Percentiles rank a stretch among this genome's conserved stretches.
Evolutionary conservation across 1,284 basidiomycete species (phyloP).

Genomic region (Mycosarcoma maydis): DNA sequence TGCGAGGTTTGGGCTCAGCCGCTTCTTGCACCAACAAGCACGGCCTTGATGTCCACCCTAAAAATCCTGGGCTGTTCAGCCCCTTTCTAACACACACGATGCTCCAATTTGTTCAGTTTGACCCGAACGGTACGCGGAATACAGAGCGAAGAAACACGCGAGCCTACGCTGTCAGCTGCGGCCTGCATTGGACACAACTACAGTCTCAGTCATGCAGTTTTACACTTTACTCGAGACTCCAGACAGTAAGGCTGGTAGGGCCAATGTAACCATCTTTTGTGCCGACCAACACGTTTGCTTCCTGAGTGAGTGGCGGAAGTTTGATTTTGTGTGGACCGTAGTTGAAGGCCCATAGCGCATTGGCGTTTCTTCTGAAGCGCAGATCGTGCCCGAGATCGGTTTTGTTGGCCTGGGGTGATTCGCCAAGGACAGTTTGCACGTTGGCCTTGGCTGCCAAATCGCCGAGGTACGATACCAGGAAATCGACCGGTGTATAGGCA

Average conservation of each 20-base stretch:
- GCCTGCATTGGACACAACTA: too few relatives aligned
- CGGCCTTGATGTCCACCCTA: too few relatives aligned
- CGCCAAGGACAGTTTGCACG: constrained; percentile 33
- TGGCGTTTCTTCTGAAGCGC: constrained; percentile 38
- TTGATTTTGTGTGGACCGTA: constrained; percentile 39
- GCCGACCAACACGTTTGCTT: constrained; percentile 30
- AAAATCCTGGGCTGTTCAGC: too few relatives aligned
- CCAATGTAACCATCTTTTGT: constrained; percentile 27
- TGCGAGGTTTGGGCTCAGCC: too few relatives aligned
- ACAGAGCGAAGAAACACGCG: too few relatives aligned
- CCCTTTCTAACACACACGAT: too few relatives aligned
- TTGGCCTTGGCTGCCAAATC: constrained; percentile 19
- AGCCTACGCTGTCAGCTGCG: too few relatives aligned
- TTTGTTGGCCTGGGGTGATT: constrained; percentile 6
- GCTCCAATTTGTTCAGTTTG: too few relatives aligned
- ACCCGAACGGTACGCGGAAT: too few relatives aligned
- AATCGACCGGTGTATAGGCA: constrained; percentile 39
- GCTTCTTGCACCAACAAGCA: too few relatives aligned
- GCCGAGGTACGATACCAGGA: constrained; percentile 40
- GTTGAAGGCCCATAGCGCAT: constrained; percentile 51
- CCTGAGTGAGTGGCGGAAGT: constrained; percentile 29
- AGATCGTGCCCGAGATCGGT: constrained; percentile 39
- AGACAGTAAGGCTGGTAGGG: constrained; percentile 29
- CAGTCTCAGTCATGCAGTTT: too few relatives aligned
- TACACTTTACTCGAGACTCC: constrained; percentile 18